A percentile compares a stretch with the other conserved stretches of the same genome.
Evolutionary conservation across 768 basidiomycete species (phyloP).

Genomic region (Tremella mesenterica): DNA sequence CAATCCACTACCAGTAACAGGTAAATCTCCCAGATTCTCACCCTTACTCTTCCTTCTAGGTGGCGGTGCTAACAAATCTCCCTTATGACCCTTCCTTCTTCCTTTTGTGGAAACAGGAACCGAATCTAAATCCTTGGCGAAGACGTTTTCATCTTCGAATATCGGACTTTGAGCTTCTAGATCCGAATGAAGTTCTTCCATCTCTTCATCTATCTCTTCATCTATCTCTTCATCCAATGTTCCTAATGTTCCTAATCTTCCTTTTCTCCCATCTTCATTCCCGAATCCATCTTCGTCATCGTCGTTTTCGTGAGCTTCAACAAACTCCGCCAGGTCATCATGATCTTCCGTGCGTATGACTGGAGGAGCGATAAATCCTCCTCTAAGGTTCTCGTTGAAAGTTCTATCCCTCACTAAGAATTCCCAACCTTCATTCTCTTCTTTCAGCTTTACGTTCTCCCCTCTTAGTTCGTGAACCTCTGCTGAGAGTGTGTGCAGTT

Average conservation of each 20-base stretch:
- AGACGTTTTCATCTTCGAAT: conserved; percentile 11
- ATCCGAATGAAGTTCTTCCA: conserved; percentile 23
- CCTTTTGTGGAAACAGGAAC: too few species aligned
- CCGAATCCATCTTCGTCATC: background rate
- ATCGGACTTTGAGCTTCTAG: conserved; percentile 24
- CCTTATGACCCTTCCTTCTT: background rate
- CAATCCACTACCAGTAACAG: conserved; percentile 17
- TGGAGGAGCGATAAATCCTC: background rate
- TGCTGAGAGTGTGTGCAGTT: conserved; percentile 69
- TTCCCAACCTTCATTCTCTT: conserved; percentile 96
- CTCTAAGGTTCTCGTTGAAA: conserved; percentile 55
- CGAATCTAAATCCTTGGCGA: conserved; percentile 9
- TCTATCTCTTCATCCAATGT: conserved; percentile 15
- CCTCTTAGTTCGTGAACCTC: conserved; percentile 80
- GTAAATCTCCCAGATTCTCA: conserved; percentile 13
- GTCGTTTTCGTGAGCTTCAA: background rate
- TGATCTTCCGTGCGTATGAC: background rate
- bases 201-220: conserved; percentile 19
- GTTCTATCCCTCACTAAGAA: conserved; percentile 86
- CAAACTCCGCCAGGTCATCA: background rate
- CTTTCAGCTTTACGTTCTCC: conserved; percentile 65
- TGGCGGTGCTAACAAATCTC: conserved; percentile 6
- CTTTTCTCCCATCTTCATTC: background rate
- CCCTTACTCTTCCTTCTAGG: conserved; percentile 7
- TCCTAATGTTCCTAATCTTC: background rate